Percentiles rank a stretch among this genome's conserved stretches.
phyloP scores from a whole-genome alignment of 2,329 filamentous ascomycete genomes.

The Ceratocystis eucalypticola region DNA sequence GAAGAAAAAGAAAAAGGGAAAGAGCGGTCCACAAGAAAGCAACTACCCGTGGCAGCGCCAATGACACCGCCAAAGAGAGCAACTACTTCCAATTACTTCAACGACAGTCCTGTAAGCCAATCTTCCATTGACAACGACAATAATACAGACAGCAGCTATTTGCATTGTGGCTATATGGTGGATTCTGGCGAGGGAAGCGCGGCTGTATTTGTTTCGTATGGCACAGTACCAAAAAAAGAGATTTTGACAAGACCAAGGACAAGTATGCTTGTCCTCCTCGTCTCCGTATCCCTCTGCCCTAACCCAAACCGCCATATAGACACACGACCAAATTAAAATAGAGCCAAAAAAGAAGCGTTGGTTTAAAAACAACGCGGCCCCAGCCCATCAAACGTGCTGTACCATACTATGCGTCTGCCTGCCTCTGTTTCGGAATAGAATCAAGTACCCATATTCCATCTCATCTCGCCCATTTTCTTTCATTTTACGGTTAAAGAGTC shows the following conservation, averaged over 20 bases:
- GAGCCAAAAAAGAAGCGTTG: not conserved
- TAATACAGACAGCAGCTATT: not conserved
- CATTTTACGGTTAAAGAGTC: not conserved
- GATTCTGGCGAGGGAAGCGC: not conserved
- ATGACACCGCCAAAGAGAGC: not conserved
- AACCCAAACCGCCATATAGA: too few relatives aligned
- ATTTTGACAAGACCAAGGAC: not conserved
- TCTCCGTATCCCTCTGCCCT: too few relatives aligned
- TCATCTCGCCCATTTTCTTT: not conserved
- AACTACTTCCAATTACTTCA: too few relatives aligned
- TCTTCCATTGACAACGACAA: not conserved
- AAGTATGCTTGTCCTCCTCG: not conserved
- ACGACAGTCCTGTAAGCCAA: too few relatives aligned
- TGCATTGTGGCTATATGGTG: not conserved
- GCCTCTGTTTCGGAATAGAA: constrained; percentile 1
- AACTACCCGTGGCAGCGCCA: not conserved
- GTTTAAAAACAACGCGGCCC: not conserved
- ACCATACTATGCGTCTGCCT: not conserved
- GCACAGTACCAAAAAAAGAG: not conserved
- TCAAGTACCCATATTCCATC: not conserved
- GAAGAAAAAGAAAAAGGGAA: not conserved
- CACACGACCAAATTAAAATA: not conserved
- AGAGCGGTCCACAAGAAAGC: not conserved
- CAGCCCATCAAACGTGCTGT: not conserved
- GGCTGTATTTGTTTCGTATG: not conserved